phyloP scores from a whole-genome alignment of 83 land plant species.

The Picea mariana region DNA sequence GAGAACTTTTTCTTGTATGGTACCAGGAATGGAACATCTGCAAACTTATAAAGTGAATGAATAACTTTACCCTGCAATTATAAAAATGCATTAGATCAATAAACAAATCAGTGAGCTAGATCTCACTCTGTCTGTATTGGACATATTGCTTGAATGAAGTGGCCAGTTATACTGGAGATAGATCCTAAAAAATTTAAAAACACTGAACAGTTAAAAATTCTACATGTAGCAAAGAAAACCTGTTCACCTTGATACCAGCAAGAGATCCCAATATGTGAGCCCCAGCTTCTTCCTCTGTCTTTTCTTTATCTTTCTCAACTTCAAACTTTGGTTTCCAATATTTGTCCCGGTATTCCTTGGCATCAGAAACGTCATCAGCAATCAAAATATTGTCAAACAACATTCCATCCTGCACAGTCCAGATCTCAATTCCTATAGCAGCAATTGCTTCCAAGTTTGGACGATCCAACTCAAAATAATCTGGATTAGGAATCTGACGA shows the following conservation, averaged over 20 bases:
- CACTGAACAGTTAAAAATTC: too few relatives aligned
- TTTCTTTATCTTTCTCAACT: conserved; percentile 70
- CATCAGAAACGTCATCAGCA: conserved; percentile 44
- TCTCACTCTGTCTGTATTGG: too few relatives aligned
- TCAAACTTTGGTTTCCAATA: conserved; percentile 75
- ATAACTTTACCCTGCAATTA: conserved; percentile 60
- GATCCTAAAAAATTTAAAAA: too few relatives aligned
- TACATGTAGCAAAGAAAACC: too few relatives aligned
- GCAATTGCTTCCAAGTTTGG: conserved; percentile 81
- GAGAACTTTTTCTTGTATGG: conserved; percentile 43
- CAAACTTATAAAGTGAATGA: conserved; percentile 56
- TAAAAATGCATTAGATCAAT: neutral
- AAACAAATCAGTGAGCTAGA: too few relatives aligned
- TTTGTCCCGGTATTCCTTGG: conserved; percentile 41
- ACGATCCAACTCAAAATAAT: conserved; percentile 71
- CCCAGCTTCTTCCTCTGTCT: conserved; percentile 53
- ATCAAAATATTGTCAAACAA: conserved; percentile 75
- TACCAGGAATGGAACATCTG: conserved; percentile 54
- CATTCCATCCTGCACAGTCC: conserved; percentile 91
- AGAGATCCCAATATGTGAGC: conserved; percentile 31
- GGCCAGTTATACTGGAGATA: neutral
- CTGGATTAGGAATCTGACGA: conserved; percentile 70
- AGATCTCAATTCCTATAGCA: conserved; percentile 86
- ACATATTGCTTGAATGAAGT: too few relatives aligned
- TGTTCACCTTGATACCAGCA: conserved; percentile 45